Base-by-base conservation (phyloP, 2,329 filamentous ascomycete genomes). In the Neonectria hederae region DNA sequence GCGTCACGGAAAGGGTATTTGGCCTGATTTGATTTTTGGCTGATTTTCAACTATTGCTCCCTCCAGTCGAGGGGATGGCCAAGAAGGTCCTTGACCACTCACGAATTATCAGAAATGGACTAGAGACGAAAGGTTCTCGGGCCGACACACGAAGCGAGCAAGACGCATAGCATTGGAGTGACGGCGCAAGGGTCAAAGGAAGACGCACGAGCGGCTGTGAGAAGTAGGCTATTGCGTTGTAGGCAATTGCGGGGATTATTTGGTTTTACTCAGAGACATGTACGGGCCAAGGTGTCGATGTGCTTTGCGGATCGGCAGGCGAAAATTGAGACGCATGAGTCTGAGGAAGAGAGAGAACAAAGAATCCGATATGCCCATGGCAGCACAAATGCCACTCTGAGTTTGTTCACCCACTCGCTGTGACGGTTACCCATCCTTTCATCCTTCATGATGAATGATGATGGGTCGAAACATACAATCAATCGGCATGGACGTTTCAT, bases 141-240 rank as follows among this genome's bases (percentile, higher is more conserved):
- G 52, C 49, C 54, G 51, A 59, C 59, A 19, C 40, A 32, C 56
- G 45, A 49, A 43, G 55, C 42, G 40, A 57, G 53, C 46, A 62
- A 52, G 30, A 65, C 66, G 67, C 74, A 75, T 75, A 71, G 68
- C 72, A 75, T 38, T 55, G 69, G 71, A 72, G 69, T 68, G 71
- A 69, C 51, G 73, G 74, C 73, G 70, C 63, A 68, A 59, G 46
- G 65, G 58, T n/a, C 54, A 61, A 62, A 60, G 21, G 9, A 38
- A 40, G 28, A 53, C 46, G 54, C 45, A 46, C 43, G 45, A 42
- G 32, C 38, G 53, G 58, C 38, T 49, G 24, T 22, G 45, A 55
- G 54, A 26, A 35, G 43, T 21, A 55, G 53, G 43, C 32, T 21
- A 43, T 17, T 38, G 56, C 28, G 30, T 45, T 51, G 38, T n/a